A percentile compares a stretch with the other conserved stretches of the same genome.
Conservation (phyloP, 1,139 yeast genomes). For the Yamadazyma blattariae region DNA sequence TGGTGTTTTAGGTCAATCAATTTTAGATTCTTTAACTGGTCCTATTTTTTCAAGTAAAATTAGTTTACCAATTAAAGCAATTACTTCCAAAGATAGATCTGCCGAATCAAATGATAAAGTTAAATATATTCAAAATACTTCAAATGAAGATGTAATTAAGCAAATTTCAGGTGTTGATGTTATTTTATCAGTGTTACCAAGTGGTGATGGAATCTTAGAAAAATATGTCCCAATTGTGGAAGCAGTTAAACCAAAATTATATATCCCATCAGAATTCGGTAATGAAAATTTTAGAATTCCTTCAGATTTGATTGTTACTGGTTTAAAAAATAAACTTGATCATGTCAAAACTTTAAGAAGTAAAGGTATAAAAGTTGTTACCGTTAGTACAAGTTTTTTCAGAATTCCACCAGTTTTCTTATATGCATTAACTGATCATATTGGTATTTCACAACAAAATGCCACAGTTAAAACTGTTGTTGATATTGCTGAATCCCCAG, state of each 20-base stretch:
- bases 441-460: slow-evolving; percentile 34
- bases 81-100: slow-evolving; percentile 44
- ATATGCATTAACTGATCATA: slow-evolving; percentile 30
- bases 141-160: slow-evolving; percentile 5
- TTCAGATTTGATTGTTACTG: slow-evolving; percentile 28
- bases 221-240: slow-evolving; percentile 32
- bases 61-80: slow-evolving; percentile 47
- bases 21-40: slow-evolving; percentile 43
- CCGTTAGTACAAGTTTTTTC: slow-evolving; percentile 44
- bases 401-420: slow-evolving; percentile 38
- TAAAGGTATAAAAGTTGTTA: slow-evolving; percentile 53
- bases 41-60: slow-evolving; percentile 42
- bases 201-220: slow-evolving; percentile 22
- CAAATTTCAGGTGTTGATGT: slow-evolving; percentile 51
- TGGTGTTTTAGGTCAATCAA: slow-evolving; percentile 51
- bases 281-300: slow-evolving; percentile 27
- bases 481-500: slow-evolving; percentile 10
- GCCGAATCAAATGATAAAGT: slow-evolving; percentile 33
- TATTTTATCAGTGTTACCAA: slow-evolving; percentile 42
- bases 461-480: slow-evolving; percentile 36
- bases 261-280: slow-evolving; percentile 66
- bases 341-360: slow-evolving; percentile 41
- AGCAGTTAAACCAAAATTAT: slow-evolving; percentile 47
- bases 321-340: slow-evolving; percentile 33
- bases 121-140: slow-evolving; percentile 32